Evolutionary conservation across 225 moss, liverwort and hornwort species (phyloP).

Genomic region (Rhytidiadelphus loreus): DNA sequence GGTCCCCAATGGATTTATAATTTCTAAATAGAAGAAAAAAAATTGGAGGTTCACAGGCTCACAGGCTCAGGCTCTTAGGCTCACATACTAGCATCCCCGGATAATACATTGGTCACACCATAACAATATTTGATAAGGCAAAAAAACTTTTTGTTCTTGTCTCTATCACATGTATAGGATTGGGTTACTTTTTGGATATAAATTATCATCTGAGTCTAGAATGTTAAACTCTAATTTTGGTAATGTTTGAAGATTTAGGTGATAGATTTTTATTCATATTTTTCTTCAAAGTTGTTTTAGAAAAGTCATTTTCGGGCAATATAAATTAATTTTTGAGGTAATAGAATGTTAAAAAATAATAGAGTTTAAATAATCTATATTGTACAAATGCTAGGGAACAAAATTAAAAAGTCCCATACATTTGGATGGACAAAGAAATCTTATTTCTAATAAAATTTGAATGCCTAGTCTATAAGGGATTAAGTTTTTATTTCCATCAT

Average conservation of each 20-base stretch:
- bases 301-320: no score
- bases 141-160: background rate
- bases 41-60: no score
- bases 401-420: background rate
- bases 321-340: background rate
- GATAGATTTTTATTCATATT: no score
- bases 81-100: no score
- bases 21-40: no score
- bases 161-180: no score
- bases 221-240: background rate
- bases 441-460: background rate
- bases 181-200: accelerated
- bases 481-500: background rate
- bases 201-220: background rate
- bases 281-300: background rate
- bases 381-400: background rate
- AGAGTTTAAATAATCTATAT: no score
- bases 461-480: accelerated
- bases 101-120: background rate
- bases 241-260: background rate
- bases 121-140: background rate
- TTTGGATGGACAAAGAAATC: background rate
- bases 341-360: no score
- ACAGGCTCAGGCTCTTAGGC: no score
- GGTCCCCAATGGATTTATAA: no score